Evolutionary conservation across 371 early-diverging fungal genomes (phyloP), one percentile per base, ranked within the genome.

Genomic region (Nosema muscidifuracis): DNA sequence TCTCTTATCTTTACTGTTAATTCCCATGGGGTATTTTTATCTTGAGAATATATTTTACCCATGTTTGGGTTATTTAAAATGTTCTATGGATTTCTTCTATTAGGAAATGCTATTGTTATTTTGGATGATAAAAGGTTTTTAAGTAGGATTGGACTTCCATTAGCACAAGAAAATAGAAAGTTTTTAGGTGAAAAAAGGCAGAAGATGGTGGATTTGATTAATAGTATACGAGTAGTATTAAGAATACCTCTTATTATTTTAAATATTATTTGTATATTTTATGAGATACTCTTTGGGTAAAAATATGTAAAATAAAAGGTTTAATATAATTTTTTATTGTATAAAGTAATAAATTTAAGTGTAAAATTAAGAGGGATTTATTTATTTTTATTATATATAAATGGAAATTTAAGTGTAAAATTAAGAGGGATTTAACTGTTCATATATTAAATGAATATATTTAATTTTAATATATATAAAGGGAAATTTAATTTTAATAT

Each of bases 1-100:
- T 76, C 94, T 88, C 82, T 93, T 92, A 75, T 91, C 91, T 79
- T 91, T 92, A 62, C 89, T 88, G 10, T 88, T 86, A 84, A 89
- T 89, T 65, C 90, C 91, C 91, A 89, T 88, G 24, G 30, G n/a
- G n/a, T n/a, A n/a, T n/a, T n/a, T n/a, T n/a, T n/a, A n/a, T n/a
- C n/a, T n/a, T n/a, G n/a, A n/a, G n/a, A n/a, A n/a, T n/a, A n/a
- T n/a, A n/a, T n/a, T n/a, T n/a, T 34, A 47, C 68, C 62, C 43
- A 80, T 80, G 80, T 75, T 80, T 72, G 73, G 75, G 2, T 10
- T 80, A 12, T 71, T 80, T 47, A 60, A 60, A 1, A 30, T 77
- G 28, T 34, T 75, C 10, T 80, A 80, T 40, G 61, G 75, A 22
- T 38, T 65, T 20, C 33, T 81, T 7, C 65, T 81, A 60, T 57